A percentile compares a stretch with the other conserved stretches of the same genome.
These are phyloP conservation scores for Aspergillus funiculosus DNA, from an alignment of 495 filamentous ascomycete species.

Conservation along the genomic window DNA sequence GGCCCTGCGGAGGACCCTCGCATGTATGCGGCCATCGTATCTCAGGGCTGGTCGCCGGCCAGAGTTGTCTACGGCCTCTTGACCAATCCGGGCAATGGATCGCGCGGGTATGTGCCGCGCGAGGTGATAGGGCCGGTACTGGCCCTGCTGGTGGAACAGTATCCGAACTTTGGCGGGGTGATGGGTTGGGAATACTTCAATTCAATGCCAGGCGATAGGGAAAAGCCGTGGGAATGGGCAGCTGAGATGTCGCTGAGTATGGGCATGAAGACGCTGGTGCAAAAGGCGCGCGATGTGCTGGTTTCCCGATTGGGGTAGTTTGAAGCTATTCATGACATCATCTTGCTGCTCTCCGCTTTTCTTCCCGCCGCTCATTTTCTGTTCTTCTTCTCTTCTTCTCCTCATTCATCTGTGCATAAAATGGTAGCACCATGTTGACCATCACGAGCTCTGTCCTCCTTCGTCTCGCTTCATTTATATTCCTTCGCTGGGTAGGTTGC, in stretches of 20 bases:
- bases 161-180: slow-evolving; percentile 66
- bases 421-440: slow-evolving; percentile 22
- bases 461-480: slow-evolving; percentile 60
- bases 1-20: slow-evolving; percentile 53
- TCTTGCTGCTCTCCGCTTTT: not conserved
- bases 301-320: slow-evolving; percentile 14
- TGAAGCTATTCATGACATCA: slow-evolving; percentile 19
- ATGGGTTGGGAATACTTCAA: slow-evolving; percentile 91
- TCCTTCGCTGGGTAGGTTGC: slow-evolving; percentile 75
- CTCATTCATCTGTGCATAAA: not conserved
- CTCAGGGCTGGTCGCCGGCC: slow-evolving; percentile 55
- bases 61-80: slow-evolving; percentile 68
- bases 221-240: slow-evolving; percentile 67
- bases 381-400: not conserved
- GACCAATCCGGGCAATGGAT: slow-evolving; percentile 63
- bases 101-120: slow-evolving; percentile 49
- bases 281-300: slow-evolving; percentile 26
- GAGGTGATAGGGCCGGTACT: slow-evolving; percentile 43
- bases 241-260: slow-evolving; percentile 50
- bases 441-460: slow-evolving; percentile 56
- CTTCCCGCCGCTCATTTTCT: not conserved
- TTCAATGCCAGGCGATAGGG: slow-evolving; percentile 50
- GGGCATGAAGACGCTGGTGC: slow-evolving; percentile 40
- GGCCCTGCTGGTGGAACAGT: slow-evolving; percentile 43
- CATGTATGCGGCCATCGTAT: slow-evolving; percentile 61